Evolutionary conservation across 164 flowering plant species (phyloP).

Genomic region (Stephania cephalantha): DNA sequence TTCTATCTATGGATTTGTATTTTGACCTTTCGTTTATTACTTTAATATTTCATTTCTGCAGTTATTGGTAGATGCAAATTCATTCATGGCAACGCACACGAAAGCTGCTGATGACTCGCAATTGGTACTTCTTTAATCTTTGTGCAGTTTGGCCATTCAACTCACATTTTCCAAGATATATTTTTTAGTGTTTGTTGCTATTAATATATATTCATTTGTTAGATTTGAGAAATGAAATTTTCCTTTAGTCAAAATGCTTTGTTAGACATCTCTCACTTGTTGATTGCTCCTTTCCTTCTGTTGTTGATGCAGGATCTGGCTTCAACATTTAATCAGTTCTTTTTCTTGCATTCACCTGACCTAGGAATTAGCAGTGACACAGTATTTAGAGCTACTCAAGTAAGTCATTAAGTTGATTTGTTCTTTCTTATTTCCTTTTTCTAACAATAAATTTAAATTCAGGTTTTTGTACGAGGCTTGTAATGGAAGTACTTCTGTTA

Average conservation of each 20-base stretch:
- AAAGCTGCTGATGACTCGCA: slow-evolving; percentile 29
- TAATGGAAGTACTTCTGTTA: neutral
- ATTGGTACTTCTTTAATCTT: slow-evolving; percentile 66
- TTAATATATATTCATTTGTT: too few relatives aligned
- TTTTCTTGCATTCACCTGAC: slow-evolving; percentile 50
- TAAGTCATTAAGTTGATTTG: neutral
- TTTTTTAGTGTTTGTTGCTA: too few relatives aligned
- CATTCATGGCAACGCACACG: slow-evolving; percentile 17
- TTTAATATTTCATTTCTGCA: slow-evolving; percentile 24
- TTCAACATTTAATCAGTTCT: slow-evolving; percentile 41
- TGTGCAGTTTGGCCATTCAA: slow-evolving; percentile 28
- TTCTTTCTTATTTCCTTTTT: neutral
- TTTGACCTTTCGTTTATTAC: neutral
- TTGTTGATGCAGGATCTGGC: slow-evolving; percentile 39
- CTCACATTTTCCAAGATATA: neutral
- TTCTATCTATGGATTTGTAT: neutral
- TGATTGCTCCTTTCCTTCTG: slow-evolving; percentile 8
- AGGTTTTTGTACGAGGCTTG: neutral
- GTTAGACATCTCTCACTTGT: neutral
- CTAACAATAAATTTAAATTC: too few relatives aligned
- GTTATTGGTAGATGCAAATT: slow-evolving; percentile 39
- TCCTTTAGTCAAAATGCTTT: neutral
- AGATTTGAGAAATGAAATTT: neutral
- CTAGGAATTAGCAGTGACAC: slow-evolving; percentile 42
- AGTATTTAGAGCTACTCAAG: slow-evolving; percentile 34